Conservation (phyloP, 768 basidiomycete genomes). For the Calocybe indica region DNA sequence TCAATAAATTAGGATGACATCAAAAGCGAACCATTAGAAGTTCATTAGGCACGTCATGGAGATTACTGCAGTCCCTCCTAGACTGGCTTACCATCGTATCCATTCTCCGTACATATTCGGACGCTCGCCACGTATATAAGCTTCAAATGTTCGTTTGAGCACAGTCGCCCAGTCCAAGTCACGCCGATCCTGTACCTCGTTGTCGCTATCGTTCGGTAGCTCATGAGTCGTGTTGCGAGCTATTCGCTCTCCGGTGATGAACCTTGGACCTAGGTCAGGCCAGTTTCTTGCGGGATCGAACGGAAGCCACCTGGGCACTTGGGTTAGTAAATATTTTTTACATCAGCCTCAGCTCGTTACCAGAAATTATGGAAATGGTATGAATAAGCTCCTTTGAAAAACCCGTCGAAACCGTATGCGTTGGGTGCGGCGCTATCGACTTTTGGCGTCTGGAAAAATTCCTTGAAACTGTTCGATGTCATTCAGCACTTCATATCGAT, state of each 20-base stretch:
- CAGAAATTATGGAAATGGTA: constrained; percentile 97
- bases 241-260: constrained; percentile 66
- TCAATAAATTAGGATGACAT: too few species aligned
- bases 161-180: constrained; percentile 93
- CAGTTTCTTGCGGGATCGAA: constrained; percentile 92
- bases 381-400: constrained; percentile 93
- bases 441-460: constrained; percentile 82
- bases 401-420: constrained; percentile 88
- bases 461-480: constrained; percentile 56
- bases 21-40: too few species aligned
- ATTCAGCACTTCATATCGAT: background rate
- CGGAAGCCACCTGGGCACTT: constrained; percentile 77
- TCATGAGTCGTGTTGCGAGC: constrained; percentile 40
- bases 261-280: constrained; percentile 86
- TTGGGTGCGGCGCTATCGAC: constrained; percentile 75
- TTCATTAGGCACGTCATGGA: too few species aligned
- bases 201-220: constrained; percentile 39
- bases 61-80: background rate
- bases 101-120: constrained; percentile 96
- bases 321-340: constrained; percentile 2
- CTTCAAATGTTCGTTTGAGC: constrained; percentile 92
- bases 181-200: constrained; percentile 58
- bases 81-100: constrained; percentile 40
- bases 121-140: constrained; percentile 82
- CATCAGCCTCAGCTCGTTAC: constrained; percentile 30